Evolutionary conservation across 768 basidiomycete genomes (phyloP), one percentile per base, ranked within the genome.

Genomic region (Suillus alpinus): DNA sequence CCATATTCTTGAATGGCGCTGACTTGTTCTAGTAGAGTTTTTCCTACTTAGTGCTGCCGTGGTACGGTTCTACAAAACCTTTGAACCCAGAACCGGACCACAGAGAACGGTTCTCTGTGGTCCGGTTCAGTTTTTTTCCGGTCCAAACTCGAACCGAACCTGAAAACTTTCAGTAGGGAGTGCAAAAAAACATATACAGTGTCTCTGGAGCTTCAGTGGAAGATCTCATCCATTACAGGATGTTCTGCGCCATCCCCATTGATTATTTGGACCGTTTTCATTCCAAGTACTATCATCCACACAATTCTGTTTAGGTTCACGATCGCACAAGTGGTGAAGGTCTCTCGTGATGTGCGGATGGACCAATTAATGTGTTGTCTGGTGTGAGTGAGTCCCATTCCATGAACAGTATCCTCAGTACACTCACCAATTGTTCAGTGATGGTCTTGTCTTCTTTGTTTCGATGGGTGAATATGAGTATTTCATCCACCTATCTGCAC

Each of bases 401-500:
- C 18, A 6, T 59, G 13, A 37, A 12, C 0, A 32, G 23, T 13
- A 29, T 26, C 14, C 13, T 37, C 23, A 6, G 14, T 20, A 55
- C 3, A 16, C 12, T 41, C 20, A 47, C 14, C 18, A 6, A n/a
- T 43, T 14, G 9, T 29, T 13, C 14, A 61, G 60, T 16, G 60
- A 57, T 29, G 47, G 57, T 2, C 56, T 61, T 26, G 56, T 61
- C 18, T 61, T 58, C 57, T 50, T 61, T 23, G 44, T 61, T 39
- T 57, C 60, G n/a, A 61, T 61, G 60, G 60, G 60, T 61, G 29
- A 49, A 57, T 58, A 37, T 18, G 1, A 29, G 6, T 13, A 57
- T 14, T 26, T 31, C 29, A 9, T n/a, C 13, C 14, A n/a, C 14
- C 23, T 9, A 14, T 16, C 40, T 36, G 31, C 14, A 4, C 26